Percentiles rank a stretch among this genome's conserved stretches.
These are phyloP conservation scores for Hydrangea macrophylla DNA, from an alignment of 148 eudicot genomes.

Conservation along the genomic window DNA sequence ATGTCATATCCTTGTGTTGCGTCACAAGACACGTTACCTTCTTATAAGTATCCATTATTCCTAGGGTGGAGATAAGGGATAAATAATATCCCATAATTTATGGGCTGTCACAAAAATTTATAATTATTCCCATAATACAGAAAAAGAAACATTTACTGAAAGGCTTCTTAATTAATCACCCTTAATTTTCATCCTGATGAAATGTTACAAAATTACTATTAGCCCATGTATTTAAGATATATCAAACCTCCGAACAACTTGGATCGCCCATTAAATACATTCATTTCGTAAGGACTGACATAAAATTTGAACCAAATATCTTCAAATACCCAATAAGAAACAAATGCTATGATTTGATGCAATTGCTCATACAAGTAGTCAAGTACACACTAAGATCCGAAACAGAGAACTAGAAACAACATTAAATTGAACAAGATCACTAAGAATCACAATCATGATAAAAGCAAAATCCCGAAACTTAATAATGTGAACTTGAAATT, in stretches of 20 bases:
- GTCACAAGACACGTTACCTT: no score
- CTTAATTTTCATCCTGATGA: neutral
- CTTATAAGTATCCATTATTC: no score
- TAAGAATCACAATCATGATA: neutral
- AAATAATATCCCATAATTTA: neutral
- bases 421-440: neutral
- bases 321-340: neutral
- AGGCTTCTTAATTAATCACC: neutral
- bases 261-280: neutral
- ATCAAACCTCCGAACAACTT: neutral
- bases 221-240: neutral
- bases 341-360: neutral
- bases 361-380: neutral
- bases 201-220: neutral
- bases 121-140: neutral
- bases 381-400: slow-evolving; percentile 11
- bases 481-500: neutral
- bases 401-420: neutral
- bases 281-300: neutral
- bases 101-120: neutral
- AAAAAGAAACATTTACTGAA: neutral
- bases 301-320: neutral
- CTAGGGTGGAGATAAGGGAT: neutral
- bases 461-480: neutral
- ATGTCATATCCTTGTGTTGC: no score